These are phyloP conservation scores for Epichloe typhina DNA, from an alignment of 2,329 filamentous ascomycete genomes.

Conservation along the genomic window DNA sequence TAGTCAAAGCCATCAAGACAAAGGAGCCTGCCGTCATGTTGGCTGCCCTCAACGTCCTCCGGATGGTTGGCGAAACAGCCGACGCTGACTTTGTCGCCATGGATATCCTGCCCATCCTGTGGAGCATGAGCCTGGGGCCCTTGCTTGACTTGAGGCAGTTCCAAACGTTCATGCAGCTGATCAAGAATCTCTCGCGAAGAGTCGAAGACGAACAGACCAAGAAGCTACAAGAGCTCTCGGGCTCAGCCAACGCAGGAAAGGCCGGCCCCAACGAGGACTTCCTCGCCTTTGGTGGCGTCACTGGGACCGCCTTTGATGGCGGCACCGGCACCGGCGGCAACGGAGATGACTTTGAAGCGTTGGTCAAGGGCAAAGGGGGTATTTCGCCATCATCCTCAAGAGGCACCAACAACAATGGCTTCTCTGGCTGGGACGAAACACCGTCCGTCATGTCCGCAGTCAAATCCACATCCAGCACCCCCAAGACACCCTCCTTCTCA, in stretches of 20 bases:
- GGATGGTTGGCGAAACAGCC: conserved; percentile 66
- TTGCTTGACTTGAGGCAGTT: conserved; percentile 81
- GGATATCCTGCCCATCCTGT: conserved; percentile 79
- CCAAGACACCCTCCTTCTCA: conserved; percentile 41
- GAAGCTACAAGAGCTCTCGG: conserved; percentile 74
- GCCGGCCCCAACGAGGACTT: conserved; percentile 49
- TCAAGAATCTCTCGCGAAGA: conserved; percentile 63
- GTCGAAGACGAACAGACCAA: conserved; percentile 82
- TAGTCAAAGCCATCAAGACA: conserved; percentile 88
- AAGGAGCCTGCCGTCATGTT: conserved; percentile 98
- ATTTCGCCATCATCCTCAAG: conserved; percentile 16
- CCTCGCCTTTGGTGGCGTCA: conserved; percentile 56
- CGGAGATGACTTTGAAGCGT: conserved; percentile 70
- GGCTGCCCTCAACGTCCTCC: conserved; percentile 73
- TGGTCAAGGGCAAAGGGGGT: conserved; percentile 59
- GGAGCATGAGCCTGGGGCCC: conserved; percentile 84
- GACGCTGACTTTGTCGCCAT: conserved; percentile 87
- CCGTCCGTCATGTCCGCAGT: conserved; percentile 20
- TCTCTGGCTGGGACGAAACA: conserved; percentile 36
- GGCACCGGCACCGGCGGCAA: conserved; percentile 33
- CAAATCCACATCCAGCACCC: conserved; percentile 22
- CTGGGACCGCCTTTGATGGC: conserved; percentile 42
- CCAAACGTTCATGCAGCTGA: conserved; percentile 76
- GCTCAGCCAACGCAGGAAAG: conserved; percentile 37
- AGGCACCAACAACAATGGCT: conserved; percentile 29